A percentile compares a stretch with the other conserved stretches of the same genome.
These are phyloP conservation scores for Simmondsia chinensis DNA, from an alignment of 148 eudicot genomes.

Conservation along the genomic window DNA sequence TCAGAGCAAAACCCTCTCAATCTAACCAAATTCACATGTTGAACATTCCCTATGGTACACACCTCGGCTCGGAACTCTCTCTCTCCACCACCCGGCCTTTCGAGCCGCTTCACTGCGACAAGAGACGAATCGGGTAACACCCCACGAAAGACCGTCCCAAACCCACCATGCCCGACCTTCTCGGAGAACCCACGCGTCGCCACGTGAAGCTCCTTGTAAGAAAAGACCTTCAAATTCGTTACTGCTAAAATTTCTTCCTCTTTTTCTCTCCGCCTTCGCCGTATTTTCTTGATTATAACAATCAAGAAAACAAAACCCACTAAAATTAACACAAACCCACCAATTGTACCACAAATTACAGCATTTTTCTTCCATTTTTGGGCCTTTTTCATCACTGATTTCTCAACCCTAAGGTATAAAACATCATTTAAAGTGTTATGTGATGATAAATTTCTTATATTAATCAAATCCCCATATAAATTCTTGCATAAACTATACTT, in stretches of 20 bases:
- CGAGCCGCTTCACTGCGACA: conserved; percentile 72
- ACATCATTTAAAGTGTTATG: conserved; percentile 29
- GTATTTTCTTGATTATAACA: conserved; percentile 21
- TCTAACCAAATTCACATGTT: conserved; percentile 78
- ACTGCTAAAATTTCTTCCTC: conserved; percentile 37
- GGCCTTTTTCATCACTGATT: conserved; percentile 11
- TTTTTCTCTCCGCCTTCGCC: conserved; percentile 24
- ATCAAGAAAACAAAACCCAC: conserved; percentile 18
- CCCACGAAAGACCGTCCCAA: conserved; percentile 65
- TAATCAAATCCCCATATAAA: conserved; percentile 40
- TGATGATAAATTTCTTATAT: conserved; percentile 41
- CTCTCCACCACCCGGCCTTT: conserved; percentile 65
- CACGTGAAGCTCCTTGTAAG: conserved; percentile 64
- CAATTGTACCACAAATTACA: conserved; percentile 17
- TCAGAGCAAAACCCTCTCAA: conserved; percentile 72
- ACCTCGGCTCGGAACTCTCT: conserved; percentile 81
- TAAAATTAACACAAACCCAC: conserved; percentile 20
- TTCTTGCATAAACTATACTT: conserved; percentile 32
- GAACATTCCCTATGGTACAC: conserved; percentile 74
- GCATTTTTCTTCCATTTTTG: conserved; percentile 7
- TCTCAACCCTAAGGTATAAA: conserved; percentile 39
- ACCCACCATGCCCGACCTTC: conserved; percentile 81
- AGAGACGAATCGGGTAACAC: conserved; percentile 24
- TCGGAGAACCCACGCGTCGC: conserved; percentile 73
- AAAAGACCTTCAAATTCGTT: conserved; percentile 57